Base-by-base conservation (phyloP, 2,329 filamentous ascomycete genomes). In the Venturia aucupariae region DNA sequence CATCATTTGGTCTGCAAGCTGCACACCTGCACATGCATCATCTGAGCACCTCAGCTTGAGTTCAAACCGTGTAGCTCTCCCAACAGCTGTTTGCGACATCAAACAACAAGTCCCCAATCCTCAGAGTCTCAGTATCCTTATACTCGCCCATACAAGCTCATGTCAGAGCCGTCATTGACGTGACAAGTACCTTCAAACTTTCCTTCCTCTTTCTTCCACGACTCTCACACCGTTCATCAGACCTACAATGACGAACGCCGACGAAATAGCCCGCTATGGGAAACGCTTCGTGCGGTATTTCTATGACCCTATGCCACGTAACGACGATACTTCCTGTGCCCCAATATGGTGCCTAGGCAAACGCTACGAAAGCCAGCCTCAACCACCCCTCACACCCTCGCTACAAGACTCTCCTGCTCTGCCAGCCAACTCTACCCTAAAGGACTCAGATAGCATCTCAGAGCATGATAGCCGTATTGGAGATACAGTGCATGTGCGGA, bases 261-360 rank as follows among this genome's bases (percentile, higher is more conserved):
- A 83, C 64, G 90, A 96, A 71, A 79, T 95, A 66, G 85, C 89
- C 69, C 88, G 89, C 69, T 86, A 87, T 72, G 77, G 78, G 71
- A 90, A 90, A 76, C 89, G 89, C 68, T 86, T 97, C 70, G 87
- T 97, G 66, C 90, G 93, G 77, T 91, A 90, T 78, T 88, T 97
- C 72, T 96, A 92, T 88, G 92, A 97, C 70, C 91, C 92, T 0
- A 87, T 92, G 68, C 92, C 92, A 6, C 85, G 84, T 67, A 96
- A 97, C 77, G 87, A 96, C 73, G 80, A 86, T 65, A 74, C 78
- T 65, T 81, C 83, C 44, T 82, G 86, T 67, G 81, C 84, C 41
- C 85, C 90, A 15, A 90, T 96, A 67, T 97, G 93, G 92, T 95
- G 92, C 72, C 80, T 97, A 59, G 87, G 87, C 48, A 75, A 76